Base-by-base conservation (phyloP, 106 monocot species). In the Apostasia ramifera region DNA sequence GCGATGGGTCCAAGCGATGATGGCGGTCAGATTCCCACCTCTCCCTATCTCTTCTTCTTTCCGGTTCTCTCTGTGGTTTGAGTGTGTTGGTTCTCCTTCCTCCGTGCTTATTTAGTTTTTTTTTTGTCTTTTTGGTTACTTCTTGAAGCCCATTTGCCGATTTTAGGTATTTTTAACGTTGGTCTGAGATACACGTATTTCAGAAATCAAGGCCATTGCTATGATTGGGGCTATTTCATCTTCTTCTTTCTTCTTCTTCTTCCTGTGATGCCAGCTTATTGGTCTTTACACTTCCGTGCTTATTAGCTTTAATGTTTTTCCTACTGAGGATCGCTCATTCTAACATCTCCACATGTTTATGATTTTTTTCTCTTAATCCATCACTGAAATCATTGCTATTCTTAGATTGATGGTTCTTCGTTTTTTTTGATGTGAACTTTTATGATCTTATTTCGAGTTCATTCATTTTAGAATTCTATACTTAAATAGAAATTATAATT, bases 1-100 rank as follows among this genome's bases (percentile, higher is more conserved):
- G 12, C 70, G 84, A 26, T 94, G 90, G 94, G 89, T 90, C 37
- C 75, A 72, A 4, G 63, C 82, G 73, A 86, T 90, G 80, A 90
- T 87, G 90, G 67, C 87, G 80, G 87, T 87, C 37, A 40, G 43
- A 5, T 1, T 6, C 39, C 13, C 1, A 12, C 13, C 15, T 14
- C 55, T 56, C 2, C 55, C 2, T 2, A 53, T 54, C 1, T 26
- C 26, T 8, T 6, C 26, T 66, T 11, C 40, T 39, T 53, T 5
- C 38, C 41, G 14, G 6, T 47, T 9, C 15, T 41, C 8, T 43
- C 13, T 11, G 1, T 39, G 57, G n/a, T 55, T 14, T 48, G n/a
- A 48, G 47, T 9, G n/a, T 48, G 47, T 9, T 49, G 52, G 4
- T 45, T 54, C 37, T 66, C 56, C 55, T 10, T 46, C 15, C 15